These are phyloP conservation scores for Microsporum ferrugineum DNA, from an alignment of 2,329 filamentous ascomycete species.

Conservation along the genomic window DNA sequence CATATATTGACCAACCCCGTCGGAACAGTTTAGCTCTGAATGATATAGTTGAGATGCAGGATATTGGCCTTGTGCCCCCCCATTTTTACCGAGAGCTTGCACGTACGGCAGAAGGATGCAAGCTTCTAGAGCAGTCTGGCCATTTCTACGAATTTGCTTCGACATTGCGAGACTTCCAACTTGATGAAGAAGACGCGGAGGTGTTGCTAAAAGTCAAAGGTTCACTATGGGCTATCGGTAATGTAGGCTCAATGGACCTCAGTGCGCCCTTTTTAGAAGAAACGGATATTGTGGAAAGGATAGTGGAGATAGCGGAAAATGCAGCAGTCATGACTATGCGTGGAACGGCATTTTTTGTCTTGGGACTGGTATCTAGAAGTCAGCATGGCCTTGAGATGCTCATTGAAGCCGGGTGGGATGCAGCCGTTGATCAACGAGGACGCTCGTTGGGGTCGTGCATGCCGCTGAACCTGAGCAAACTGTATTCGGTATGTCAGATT, in stretches of 20 bases:
- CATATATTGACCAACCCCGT: slow-evolving; percentile 50
- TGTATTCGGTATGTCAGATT: slow-evolving; percentile 56
- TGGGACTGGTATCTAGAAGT: slow-evolving; percentile 85
- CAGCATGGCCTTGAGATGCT: slow-evolving; percentile 86
- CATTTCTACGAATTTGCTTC: slow-evolving; percentile 89
- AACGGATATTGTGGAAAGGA: slow-evolving; percentile 73
- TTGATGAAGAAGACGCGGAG: slow-evolving; percentile 75
- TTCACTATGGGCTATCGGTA: slow-evolving; percentile 93
- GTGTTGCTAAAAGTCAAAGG: slow-evolving; percentile 88
- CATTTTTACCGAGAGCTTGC: slow-evolving; percentile 96
- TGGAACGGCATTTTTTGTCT: slow-evolving; percentile 91
- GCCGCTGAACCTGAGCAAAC: slow-evolving; percentile 61
- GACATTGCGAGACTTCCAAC: slow-evolving; percentile 77
- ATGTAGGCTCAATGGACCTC: slow-evolving; percentile 95
- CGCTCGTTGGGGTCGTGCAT: slow-evolving; percentile 79
- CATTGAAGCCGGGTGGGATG: slow-evolving; percentile 83
- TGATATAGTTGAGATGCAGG: slow-evolving; percentile 49
- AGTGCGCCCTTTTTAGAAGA: slow-evolving; percentile 89
- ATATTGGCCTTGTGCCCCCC: slow-evolving; percentile 61
- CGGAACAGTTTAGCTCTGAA: slow-evolving; percentile 41
- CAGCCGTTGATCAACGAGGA: slow-evolving; percentile 71
- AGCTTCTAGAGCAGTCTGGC: slow-evolving; percentile 77
- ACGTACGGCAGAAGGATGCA: slow-evolving; percentile 83
- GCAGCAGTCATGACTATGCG: slow-evolving; percentile 86
- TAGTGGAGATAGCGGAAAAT: slow-evolving; percentile 75